phyloP scores from a whole-genome alignment of 805 yeast genomes.

The Saccharomycopsis javanensis region DNA sequence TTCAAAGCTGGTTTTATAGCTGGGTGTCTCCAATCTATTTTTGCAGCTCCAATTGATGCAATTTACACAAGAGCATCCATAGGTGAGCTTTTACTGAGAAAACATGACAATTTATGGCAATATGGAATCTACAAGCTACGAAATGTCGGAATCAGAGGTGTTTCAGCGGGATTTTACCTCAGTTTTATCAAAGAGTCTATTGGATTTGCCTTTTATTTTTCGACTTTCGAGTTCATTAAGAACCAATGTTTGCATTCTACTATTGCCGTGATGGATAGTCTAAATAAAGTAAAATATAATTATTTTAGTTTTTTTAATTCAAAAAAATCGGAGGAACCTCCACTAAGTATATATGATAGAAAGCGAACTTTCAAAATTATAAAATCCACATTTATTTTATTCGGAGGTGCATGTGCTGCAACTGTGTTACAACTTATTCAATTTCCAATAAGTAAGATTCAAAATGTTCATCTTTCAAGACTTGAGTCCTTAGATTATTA shows the following conservation, averaged over 20 bases:
- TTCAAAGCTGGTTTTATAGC: constrained; percentile 76
- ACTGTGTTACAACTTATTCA: constrained; percentile 65
- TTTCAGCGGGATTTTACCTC: constrained; percentile 82
- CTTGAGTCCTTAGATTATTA: constrained; percentile 63
- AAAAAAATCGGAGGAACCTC: constrained; percentile 18
- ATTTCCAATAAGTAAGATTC: constrained; percentile 73
- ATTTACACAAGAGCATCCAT: constrained; percentile 73
- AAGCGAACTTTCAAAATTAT: constrained; percentile 34
- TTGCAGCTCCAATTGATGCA: constrained; percentile 92
- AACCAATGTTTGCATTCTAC: constrained; percentile 50
- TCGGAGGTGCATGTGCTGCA: constrained; percentile 88
- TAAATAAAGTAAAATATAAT: constrained; percentile 32
- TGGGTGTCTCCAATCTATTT: constrained; percentile 79
- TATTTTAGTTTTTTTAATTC: constrained; percentile 15
- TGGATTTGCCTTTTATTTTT: constrained; percentile 81
- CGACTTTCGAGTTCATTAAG: constrained; percentile 70
- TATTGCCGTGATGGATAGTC: constrained; percentile 35
- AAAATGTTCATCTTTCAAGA: constrained; percentile 67
- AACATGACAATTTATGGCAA: constrained; percentile 63
- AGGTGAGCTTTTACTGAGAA: constrained; percentile 48
- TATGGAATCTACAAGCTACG: constrained; percentile 61
- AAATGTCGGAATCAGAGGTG: constrained; percentile 72
- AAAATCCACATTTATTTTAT: constrained; percentile 56
- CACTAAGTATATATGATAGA: constrained; percentile 21
- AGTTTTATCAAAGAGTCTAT: constrained; percentile 65